Base-by-base conservation (phyloP, 139 green algal species). In the Micromonas pusilla region DNA sequence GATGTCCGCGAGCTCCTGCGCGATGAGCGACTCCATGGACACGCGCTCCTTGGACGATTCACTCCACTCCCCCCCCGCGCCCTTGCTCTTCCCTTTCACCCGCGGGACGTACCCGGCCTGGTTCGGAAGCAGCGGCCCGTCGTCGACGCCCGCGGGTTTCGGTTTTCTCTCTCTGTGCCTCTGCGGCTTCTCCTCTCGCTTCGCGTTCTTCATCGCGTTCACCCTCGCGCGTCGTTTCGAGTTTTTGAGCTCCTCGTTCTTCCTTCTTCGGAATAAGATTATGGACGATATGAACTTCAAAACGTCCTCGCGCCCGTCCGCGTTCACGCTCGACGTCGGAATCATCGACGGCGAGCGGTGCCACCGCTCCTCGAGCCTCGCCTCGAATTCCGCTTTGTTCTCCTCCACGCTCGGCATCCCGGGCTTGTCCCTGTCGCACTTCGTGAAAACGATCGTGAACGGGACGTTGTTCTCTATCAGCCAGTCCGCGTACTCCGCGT, bases 401-500 rank as follows among this genome's bases (percentile, higher is more conserved):
- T 60, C 37, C 5, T 75, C 68, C 36, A 75, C 68, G 25, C 21
- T 62, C 23, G 68, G 68, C 26, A 21, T 32, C 20, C 30, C 30
- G 34, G 68, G 68, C 52, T 81, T 81, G 13, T 77, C 60, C 38
- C 73, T 52, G 52, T 81, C 77, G n/a, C 57, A 73, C 45, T 91
- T 91, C 25, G 88, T 91, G 73, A 89, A 91, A 9, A 96, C 86
- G 3, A 97, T 77, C 19, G 81, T 81, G 65, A 93, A 95, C 26
- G 91, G 91, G 39, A 96, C 83, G n/a, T 89, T 78, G 76, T 82
- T 72, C 13, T 88, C 78, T 0, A 74, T 85, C 3, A 97, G 86
- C 91, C 91, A 96, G n/a, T 72, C 73, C 0, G 88, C 90, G 64
- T 89, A 93, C 34, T 91, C 82, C 33, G 95, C 28, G 78, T 97